Percentiles rank a stretch among this genome's conserved stretches.
Conservation (phyloP, 805 yeast genomes). For the Zygoascus tannicola region DNA sequence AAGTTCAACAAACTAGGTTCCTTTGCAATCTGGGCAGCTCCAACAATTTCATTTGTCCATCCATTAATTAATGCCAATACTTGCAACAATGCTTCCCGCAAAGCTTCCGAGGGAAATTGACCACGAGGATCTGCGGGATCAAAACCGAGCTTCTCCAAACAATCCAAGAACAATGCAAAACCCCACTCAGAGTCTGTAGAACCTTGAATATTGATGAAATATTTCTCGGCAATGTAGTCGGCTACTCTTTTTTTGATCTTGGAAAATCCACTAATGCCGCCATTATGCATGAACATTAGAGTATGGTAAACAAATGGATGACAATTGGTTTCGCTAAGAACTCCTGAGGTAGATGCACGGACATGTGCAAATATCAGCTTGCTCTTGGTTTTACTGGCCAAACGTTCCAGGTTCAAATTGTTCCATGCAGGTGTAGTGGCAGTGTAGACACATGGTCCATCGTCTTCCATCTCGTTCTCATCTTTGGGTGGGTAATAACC, state of each 20-base stretch:
- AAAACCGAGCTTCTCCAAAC: constrained; percentile 62
- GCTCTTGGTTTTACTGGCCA: constrained; percentile 83
- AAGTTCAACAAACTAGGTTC: constrained; percentile 87
- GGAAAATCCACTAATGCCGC: constrained; percentile 60
- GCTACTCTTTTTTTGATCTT: constrained; percentile 65
- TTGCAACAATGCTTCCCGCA: constrained; percentile 59
- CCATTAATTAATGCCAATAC: constrained; percentile 68
- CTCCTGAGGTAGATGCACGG: constrained; percentile 93
- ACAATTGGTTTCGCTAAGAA: constrained; percentile 87
- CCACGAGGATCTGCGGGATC: constrained; percentile 54
- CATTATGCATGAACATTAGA: constrained; percentile 96
- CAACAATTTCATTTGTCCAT: constrained; percentile 62
- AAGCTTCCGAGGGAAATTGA: constrained; percentile 37
- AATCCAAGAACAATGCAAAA: constrained; percentile 79
- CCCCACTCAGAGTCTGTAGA: constrained; percentile 92
- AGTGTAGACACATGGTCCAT: constrained; percentile 83
- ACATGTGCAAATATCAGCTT: constrained; percentile 88
- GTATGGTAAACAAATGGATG: constrained; percentile 89
- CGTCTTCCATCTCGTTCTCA: constrained; percentile 39
- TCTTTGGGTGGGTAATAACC: constrained; percentile 68
- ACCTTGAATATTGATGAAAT: constrained; percentile 76
- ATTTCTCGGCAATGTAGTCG: constrained; percentile 68
- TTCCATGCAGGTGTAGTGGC: constrained; percentile 98
- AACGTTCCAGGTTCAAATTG: constrained; percentile 75
- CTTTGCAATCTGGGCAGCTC: constrained; percentile 23